phyloP scores from a whole-genome alignment of 495 filamentous ascomycete species.

The Cairneyella variabilis region DNA sequence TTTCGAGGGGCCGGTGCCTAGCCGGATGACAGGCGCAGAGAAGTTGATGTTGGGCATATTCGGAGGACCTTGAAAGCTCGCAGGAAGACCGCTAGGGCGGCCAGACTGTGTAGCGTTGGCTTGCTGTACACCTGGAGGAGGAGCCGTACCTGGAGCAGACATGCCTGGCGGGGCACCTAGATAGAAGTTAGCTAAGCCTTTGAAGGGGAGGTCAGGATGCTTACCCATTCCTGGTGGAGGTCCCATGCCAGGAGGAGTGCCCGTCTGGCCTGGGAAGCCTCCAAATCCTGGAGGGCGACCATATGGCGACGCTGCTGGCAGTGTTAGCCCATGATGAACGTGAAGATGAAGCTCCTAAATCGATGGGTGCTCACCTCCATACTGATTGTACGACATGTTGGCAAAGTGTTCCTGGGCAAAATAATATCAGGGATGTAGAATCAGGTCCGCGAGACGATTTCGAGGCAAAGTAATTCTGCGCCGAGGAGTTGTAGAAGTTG shows the following conservation, averaged over 20 bases:
- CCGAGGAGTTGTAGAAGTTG: conserved; percentile 1
- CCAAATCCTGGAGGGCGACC: conserved; percentile 70
- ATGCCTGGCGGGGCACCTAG: conserved; percentile 66
- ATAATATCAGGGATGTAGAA: neutral
- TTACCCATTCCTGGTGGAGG: conserved; percentile 86
- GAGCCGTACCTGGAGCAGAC: conserved; percentile 73
- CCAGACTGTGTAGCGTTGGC: conserved; percentile 62
- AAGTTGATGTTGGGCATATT: conserved; percentile 99
- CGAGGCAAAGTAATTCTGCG: neutral
- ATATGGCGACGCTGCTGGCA: conserved; percentile 47
- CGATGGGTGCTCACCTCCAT: conserved; percentile 59
- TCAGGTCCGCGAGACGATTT: neutral
- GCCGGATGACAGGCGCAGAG: conserved; percentile 91
- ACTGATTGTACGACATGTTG: conserved; percentile 70
- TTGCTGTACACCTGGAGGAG: conserved; percentile 78
- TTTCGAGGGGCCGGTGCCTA: conserved; percentile 70
- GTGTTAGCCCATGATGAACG: conserved; percentile 10
- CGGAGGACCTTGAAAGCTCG: conserved; percentile 83
- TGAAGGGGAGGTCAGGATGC: conserved; percentile 27
- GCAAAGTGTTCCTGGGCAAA: conserved; percentile 9
- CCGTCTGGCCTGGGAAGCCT: conserved; percentile 61
- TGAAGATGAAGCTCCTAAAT: neutral
- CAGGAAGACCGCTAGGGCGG: conserved; percentile 73
- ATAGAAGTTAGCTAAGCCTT: conserved; percentile 13
- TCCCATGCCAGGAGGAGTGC: conserved; percentile 57